Evolutionary conservation across 179 eudicot genomes (phyloP), one percentile per base, ranked within the genome.

Genomic region (Spergularia azorica): DNA sequence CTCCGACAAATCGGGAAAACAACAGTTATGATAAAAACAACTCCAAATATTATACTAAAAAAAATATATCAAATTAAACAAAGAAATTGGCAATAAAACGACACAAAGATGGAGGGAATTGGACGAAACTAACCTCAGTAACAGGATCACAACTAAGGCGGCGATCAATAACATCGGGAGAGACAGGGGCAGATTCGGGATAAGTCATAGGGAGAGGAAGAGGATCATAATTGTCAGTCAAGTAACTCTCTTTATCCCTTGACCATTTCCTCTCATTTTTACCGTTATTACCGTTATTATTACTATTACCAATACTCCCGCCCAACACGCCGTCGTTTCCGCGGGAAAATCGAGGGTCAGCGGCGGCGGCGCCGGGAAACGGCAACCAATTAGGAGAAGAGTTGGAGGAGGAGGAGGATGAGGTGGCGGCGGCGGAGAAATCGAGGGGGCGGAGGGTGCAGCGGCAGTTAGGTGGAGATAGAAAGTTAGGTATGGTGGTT

Each of bases 131-230:
- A 57, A 95, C 97, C 99, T 89, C 86, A 43, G 79, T 16, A 61
- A 17, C 36, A 50, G 97, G 92, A 74, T 93, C 92, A 67, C 99
- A 95, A 0, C 80, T 82, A 65, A 95, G 92, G 50, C 97, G 89
- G 4, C 85, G 84, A 62, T 90, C 94, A 21, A 95, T 83, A 41
- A 79, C 99, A 4, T 95, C 95, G 0, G 90, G 80, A 38, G 90
- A 48, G 9, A 80, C 88, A 1, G 98, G 97, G n/a, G 86, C 63
- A 4, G 96, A 67, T 76, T 90, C 79, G 3, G 98, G 97, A 77
- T 86, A 85, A 50, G 97, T 83, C 97, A 90, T 92, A 0, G 98
- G 97, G 39, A 92, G 89, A 20, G 97, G 94, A 57, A 91, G 90
- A 38, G 91, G 89, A 6, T 95, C 99, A 5, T 74, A 84, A 70